These are phyloP conservation scores for Colletotrichum liaoningense DNA, from an alignment of 2,329 filamentous ascomycete genomes.

Conservation along the genomic window DNA sequence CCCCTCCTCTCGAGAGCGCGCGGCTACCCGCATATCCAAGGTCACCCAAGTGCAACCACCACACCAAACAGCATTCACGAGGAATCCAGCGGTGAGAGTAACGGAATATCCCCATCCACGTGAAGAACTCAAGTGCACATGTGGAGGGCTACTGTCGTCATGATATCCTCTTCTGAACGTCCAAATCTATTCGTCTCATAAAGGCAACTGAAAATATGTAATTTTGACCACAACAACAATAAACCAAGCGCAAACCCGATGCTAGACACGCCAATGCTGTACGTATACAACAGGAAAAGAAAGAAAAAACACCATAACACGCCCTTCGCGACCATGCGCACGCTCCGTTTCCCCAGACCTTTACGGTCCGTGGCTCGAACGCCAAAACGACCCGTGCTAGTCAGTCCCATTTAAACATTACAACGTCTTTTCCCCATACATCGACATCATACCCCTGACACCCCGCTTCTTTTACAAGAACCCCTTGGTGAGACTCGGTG, in stretches of 20 bases:
- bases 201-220: conserved; percentile 14
- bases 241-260: conserved; percentile 19
- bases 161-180: neutral
- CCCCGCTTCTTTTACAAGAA: conserved; percentile 65
- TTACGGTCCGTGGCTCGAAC: conserved; percentile 16
- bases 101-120: no score
- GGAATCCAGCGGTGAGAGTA: neutral
- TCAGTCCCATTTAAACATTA: conserved; percentile 29
- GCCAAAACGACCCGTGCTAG: conserved; percentile 15
- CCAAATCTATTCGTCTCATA: neutral
- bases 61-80: neutral
- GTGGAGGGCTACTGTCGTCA: no score
- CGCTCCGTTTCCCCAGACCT: neutral
- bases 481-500: conserved; percentile 80
- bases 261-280: conserved; percentile 5
- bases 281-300: conserved; percentile 16
- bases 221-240: neutral
- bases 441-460: neutral
- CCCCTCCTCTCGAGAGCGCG: neutral
- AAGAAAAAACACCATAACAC: conserved; percentile 22
- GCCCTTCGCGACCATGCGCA: neutral
- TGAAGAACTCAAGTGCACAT: no score
- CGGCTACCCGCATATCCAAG: conserved; percentile 11
- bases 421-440: conserved; percentile 11
- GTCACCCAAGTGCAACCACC: conserved; percentile 9